Evolutionary conservation across 306 rosid genomes (phyloP), one percentile per base, ranked within the genome.

Genomic region (Albizia julibrissin): DNA sequence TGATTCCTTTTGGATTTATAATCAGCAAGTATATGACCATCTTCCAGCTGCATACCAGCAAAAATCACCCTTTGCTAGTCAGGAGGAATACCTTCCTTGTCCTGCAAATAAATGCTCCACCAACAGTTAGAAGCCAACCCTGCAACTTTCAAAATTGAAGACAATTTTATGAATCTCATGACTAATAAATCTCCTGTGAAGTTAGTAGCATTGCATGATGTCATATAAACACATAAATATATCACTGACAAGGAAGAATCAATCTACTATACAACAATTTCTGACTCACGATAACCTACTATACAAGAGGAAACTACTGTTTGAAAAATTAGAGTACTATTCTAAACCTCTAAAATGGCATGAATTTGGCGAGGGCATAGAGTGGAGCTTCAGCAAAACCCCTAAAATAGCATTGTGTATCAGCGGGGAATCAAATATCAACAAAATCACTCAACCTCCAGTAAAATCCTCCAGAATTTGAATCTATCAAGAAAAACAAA

Each of bases 1-100:
- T 13, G 69, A 62, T 62, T 62, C 69, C 69, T 62, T 62, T 27
- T 62, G 69, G 69, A 62, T 62, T 62, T 62, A 62, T 62, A 62
- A 62, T 62, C 69, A 62, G 69, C 69, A 3, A 62, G 69, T 1
- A 39, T 62, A 62, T 39, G 69, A 62, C 69, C 69, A 62, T 62
- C 69, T 62, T 62, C 69, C 69, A 62, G 69, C 69, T 62, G 69
- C 69, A 27, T 62, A 1, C 69, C 69, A 26, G 69, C 69, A 62
- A 62, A 62, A 26, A 62, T 62, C 69, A 62, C 27, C 39, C 69
- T 62, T 39, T 62, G 69, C 69, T 62, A 39, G 34, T 62, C 69
- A 14, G 69, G 69, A 62, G 69, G 69, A 29, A 62, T 62, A 5
- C 69, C 69, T 62, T 62, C 69, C 69, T 62, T 62, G 69, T 62